Base-by-base conservation (phyloP, 2,329 filamentous ascomycete genomes). In the Sclerotinia subarctica region DNA sequence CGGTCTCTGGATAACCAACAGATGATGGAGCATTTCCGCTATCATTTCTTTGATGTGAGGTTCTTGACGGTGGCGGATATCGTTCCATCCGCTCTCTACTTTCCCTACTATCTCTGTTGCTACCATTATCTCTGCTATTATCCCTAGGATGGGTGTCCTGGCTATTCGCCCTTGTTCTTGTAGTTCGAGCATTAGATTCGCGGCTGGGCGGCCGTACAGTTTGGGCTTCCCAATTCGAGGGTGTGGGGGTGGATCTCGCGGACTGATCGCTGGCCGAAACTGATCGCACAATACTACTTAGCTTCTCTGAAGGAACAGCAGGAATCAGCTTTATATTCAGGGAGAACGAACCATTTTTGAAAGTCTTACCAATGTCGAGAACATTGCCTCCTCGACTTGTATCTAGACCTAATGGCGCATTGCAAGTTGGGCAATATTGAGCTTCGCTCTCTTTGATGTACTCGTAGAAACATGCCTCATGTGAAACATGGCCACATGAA, bases 401-500 rank as follows among this genome's bases (percentile, higher is more conserved):
- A 80, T 99, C 95, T 54, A 99, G 83, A 70, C 94, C 93, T 64
- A 99, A 82, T 26, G 95, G 93, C 72, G 94, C 91, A 82, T 97
- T 91, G 80, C 95, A 99, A 72, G 92, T 91, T 38, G 95, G 95
- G 80, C 95, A 99, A 76, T 93, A 94, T 76, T 98, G 93, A 65
- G 92, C 92, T 73, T 98, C 94, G 69, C 94, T 91, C 77, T 97
- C 94, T 76, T 92, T 91, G 75, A 99, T 96, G 78, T 96, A 97
- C 80, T 99, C 95, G 81, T 98, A 98, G 78, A 99, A 98, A 80
- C 95, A 99, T 47, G 94, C 95, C 79, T 98, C 95, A 78, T 99
- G 95, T 15, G 94, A 93, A 69, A 99, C 94, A 80, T 99, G 95
- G n/a, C 90, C 87, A 80, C 95, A 99, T 7, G 94, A 96, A 76